Conservation (phyloP, 768 basidiomycete species). For the Tulasnella sp. region DNA sequence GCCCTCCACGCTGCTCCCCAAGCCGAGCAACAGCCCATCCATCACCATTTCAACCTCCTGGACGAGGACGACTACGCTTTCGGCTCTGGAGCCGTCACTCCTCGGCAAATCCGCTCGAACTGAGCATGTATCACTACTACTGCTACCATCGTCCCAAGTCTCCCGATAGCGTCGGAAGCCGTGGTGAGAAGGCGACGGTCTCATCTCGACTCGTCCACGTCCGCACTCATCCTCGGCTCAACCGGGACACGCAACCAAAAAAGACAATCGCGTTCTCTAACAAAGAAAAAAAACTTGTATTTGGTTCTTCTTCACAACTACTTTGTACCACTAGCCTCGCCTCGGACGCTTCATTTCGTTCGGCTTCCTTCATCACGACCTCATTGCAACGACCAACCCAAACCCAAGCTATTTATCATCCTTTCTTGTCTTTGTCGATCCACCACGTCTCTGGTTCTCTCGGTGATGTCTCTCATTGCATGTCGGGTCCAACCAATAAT, state of each 20-base stretch:
- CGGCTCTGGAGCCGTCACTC: not conserved
- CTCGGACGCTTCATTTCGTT: not conserved
- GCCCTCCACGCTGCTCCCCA: slow-evolving; percentile 37
- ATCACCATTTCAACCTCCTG: not conserved
- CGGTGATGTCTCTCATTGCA: not conserved
- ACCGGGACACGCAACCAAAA: not conserved
- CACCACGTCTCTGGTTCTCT: no score
- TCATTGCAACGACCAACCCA: not conserved
- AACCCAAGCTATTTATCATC: not conserved
- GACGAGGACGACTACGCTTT: not conserved
- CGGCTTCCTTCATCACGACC: no score
- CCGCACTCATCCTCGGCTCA: not conserved
- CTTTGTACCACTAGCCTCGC: not conserved
- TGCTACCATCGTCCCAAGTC: no score
- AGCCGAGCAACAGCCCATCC: not conserved
- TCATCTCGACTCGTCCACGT: not conserved
- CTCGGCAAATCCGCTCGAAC: not conserved
- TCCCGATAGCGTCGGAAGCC: not conserved
- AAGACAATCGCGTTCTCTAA: not conserved
- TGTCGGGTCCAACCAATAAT: not conserved
- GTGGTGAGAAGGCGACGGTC: not conserved
- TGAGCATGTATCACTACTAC: not conserved
- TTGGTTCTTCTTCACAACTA: not conserved
- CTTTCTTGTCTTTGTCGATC: not conserved
- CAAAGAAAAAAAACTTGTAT: not conserved